Evolutionary conservation across 2,329 filamentous ascomycete species (phyloP).

Genomic region (Drechslerella coelobrocha): DNA sequence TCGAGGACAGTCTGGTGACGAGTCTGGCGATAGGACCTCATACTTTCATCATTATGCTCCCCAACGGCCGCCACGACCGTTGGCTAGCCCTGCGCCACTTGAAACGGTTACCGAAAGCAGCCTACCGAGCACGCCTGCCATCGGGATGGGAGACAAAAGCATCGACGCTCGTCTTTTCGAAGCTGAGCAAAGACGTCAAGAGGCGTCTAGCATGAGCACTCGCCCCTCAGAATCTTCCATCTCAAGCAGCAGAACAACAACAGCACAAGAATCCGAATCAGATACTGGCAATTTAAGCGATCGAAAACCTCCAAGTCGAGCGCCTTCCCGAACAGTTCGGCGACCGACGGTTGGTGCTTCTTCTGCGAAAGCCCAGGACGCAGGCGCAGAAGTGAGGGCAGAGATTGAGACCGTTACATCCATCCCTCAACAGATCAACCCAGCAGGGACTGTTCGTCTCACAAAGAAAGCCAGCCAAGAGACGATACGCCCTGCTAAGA

Average conservation of each 20-base stretch:
- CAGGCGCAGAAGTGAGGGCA: conserved; percentile 81
- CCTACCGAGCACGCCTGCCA: conserved; percentile 72
- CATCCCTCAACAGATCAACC: conserved; percentile 75
- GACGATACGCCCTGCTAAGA: conserved; percentile 85
- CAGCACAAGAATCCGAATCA: conserved; percentile 61
- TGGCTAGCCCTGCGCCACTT: conserved; percentile 66
- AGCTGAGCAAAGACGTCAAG: conserved; percentile 57
- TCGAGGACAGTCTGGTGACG: conserved; percentile 48
- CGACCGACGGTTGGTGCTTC: conserved; percentile 63
- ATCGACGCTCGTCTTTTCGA: conserved; percentile 57
- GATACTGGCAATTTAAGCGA: conserved; percentile 55
- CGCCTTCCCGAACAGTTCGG: conserved; percentile 69
- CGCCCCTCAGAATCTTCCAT: conserved; percentile 57
- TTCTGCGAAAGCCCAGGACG: conserved; percentile 74
- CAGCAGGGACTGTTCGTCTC: conserved; percentile 70
- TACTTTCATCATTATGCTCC: conserved; percentile 33
- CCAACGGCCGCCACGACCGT: conserved; percentile 51
- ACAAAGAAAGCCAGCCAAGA: conserved; percentile 90
- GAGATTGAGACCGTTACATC: conserved; percentile 96
- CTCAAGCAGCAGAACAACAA: conserved; percentile 56
- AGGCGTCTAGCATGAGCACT: conserved; percentile 53
- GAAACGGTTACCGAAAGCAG: conserved; percentile 94
- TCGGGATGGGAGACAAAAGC: conserved; percentile 60
- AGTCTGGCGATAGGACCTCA: conserved; percentile 50
- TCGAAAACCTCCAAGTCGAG: conserved; percentile 66